Evolutionary conservation across 2,329 filamentous ascomycete genomes (phyloP), one percentile per base, ranked within the genome.

Genomic region (Ceratocystis variospora): DNA sequence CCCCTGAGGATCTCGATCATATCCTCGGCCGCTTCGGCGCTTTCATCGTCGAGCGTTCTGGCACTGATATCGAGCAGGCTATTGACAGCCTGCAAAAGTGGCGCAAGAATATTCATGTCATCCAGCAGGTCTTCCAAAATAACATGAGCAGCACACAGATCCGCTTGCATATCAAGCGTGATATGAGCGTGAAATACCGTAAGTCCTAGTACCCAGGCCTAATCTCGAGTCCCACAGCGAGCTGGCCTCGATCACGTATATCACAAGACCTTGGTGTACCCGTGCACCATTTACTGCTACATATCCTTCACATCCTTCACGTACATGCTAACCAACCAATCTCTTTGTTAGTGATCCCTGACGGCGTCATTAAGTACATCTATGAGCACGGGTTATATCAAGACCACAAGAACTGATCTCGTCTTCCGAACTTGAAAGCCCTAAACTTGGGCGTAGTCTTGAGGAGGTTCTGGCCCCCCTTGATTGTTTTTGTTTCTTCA

Each of bases 1-100:
- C 87, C 63, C 81, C 85, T 61, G 83, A 87, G 69, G 93, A 96
- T 81, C 79, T 96, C 66, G 87, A 94, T 71, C 89, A 95, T 71
- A 96, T 96, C 68, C 79, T 96, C 22, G 86, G 89, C 61, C 83
- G 87, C 73, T 96, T 88, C 73, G 90, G 90, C 55, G 86, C 88
- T 37, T 91, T 95, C 74, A 88, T 93, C 68, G 82, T 95, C n/a
- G 89, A 96, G 79, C 85, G 93, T 68, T 87, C 86, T 50, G 92
- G 91, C 55, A 96, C 90, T 25, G 90, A 96, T 72, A 88, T 95
- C 62, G 89, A 96, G 69, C 89, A 95, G 73, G 91, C 92, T 1
- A 80, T 96, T 59, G 86, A 87, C n/a, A 87, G 84, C 57, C 79
- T 96, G 61, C 87, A 90, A 73, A 83, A 85, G 68, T 96, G 88